phyloP scores from a whole-genome alignment of 2,329 filamentous ascomycete species.

The Penicillium freii region DNA sequence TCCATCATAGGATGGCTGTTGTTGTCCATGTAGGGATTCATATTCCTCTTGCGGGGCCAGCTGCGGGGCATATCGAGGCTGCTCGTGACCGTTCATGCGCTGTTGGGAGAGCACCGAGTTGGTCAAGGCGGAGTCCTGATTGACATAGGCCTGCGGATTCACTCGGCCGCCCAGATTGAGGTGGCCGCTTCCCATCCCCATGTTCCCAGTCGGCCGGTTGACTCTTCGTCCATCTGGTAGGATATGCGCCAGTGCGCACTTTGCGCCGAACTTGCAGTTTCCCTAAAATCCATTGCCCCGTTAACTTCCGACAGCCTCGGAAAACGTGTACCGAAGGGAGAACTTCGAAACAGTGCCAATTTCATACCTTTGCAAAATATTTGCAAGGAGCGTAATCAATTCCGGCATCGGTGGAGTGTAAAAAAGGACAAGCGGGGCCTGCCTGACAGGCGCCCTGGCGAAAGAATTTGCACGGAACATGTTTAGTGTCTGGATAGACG shows the following conservation, averaged over 20 bases:
- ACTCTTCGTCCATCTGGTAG: slow-evolving; percentile 90
- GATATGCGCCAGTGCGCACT: slow-evolving; percentile 95
- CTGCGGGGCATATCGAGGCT: slow-evolving; percentile 41
- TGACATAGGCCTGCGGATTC: slow-evolving; percentile 61
- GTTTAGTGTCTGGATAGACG: slow-evolving; percentile 71
- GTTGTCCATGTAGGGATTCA: slow-evolving; percentile 43
- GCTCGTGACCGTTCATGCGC: slow-evolving; percentile 52
- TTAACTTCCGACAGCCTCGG: slow-evolving; percentile 14
- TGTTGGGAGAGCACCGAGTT: slow-evolving; percentile 68
- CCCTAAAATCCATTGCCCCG: slow-evolving; percentile 57
- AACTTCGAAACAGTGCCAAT: not conserved
- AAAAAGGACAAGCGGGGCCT: slow-evolving; percentile 92
- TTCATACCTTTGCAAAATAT: slow-evolving; percentile 89
- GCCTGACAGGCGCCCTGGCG: slow-evolving; percentile 94
- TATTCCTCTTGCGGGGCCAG: slow-evolving; percentile 46
- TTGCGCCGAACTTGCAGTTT: slow-evolving; percentile 98
- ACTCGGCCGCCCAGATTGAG: slow-evolving; percentile 66
- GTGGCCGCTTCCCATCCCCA: slow-evolving; percentile 54
- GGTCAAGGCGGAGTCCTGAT: slow-evolving; percentile 69
- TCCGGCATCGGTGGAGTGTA: slow-evolving; percentile 82
- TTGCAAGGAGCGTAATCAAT: slow-evolving; percentile 89
- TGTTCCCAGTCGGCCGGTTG: slow-evolving; percentile 63
- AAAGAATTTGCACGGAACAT: slow-evolving; percentile 99
- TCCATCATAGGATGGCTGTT: slow-evolving; percentile 47
- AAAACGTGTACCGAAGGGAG: not conserved